These are phyloP conservation scores for Tetracladium maxilliforme DNA, from an alignment of 2,329 filamentous ascomycete genomes.

Conservation along the genomic window DNA sequence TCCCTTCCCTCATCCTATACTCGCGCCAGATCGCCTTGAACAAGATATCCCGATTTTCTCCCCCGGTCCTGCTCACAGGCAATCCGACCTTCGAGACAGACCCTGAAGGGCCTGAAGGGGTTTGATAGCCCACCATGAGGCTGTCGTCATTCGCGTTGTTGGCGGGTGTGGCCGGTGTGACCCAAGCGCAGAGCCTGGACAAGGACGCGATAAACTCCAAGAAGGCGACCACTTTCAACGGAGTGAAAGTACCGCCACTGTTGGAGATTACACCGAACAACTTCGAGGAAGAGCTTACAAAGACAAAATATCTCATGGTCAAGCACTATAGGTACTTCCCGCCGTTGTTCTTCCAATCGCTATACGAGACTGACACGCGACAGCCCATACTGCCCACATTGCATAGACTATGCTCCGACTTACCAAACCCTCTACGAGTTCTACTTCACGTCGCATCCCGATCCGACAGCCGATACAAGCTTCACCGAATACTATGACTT, in stretches of 20 bases:
- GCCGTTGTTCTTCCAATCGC: neutral
- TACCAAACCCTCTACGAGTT: conserved; percentile 93
- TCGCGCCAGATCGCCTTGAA: no score
- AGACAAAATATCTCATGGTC: no score
- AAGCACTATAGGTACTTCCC: no score
- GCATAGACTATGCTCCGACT: conserved; percentile 42
- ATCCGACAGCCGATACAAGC: conserved; percentile 17
- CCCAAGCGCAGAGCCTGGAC: no score
- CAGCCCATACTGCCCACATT: conserved; percentile 15
- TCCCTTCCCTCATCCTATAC: no score
- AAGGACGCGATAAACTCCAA: conserved; percentile 7
- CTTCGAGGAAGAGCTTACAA: conserved; percentile 17
- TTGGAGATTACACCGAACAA: conserved; percentile 28
- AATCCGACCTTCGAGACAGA: no score
- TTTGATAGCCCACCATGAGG: no score
- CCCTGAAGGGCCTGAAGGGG: no score
- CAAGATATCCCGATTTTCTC: no score
- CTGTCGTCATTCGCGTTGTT: no score
- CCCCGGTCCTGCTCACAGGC: no score
- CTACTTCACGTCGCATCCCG: conserved; percentile 68
- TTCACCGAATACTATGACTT: conserved; percentile 83
- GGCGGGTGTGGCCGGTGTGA: no score
- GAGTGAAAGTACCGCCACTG: conserved; percentile 31
- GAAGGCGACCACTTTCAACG: conserved; percentile 30
- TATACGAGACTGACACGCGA: conserved; percentile 1